These are phyloP conservation scores for Nannochloris sp. DNA, from an alignment of 139 green algal genomes.

Conservation along the genomic window DNA sequence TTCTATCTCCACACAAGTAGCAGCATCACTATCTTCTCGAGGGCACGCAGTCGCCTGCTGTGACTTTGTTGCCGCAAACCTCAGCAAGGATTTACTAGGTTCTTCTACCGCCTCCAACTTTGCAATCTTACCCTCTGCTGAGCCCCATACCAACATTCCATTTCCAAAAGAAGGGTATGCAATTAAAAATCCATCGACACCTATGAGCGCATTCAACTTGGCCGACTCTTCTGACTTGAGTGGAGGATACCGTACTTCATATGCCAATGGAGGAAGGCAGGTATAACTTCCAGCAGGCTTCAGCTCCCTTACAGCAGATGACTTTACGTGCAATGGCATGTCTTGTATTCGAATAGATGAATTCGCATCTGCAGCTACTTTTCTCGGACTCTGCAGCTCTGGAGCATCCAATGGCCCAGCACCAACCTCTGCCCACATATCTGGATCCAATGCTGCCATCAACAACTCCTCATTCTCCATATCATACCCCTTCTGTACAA, in stretches of 20 bases:
- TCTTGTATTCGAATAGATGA: not conserved
- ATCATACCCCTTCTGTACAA: constrained; percentile 14
- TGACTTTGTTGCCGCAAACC: too few species aligned
- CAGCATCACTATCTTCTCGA: constrained; percentile 38
- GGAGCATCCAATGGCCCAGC: constrained; percentile 2
- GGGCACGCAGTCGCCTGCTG: too few species aligned
- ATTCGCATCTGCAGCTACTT: not conserved
- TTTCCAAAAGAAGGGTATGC: constrained; percentile 26
- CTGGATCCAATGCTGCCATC: constrained; percentile 9
- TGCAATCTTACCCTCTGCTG: constrained; percentile 16
- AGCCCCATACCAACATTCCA: constrained; percentile 35
- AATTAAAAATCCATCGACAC: constrained; percentile 44
- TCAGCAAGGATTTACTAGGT: too few species aligned
- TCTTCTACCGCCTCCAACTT: not conserved
- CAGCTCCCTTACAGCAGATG: not conserved
- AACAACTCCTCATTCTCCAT: constrained; percentile 14
- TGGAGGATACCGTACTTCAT: constrained; percentile 44
- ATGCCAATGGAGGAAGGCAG: constrained; percentile 13
- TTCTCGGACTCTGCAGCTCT: not conserved
- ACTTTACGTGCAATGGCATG: not conserved
- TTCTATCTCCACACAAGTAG: constrained; percentile 30
- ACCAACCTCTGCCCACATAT: constrained; percentile 14
- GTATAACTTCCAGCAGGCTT: not conserved
- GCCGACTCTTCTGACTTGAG: constrained; percentile 44
- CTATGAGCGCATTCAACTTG: constrained; percentile 33